Percentiles rank a stretch among this genome's conserved stretches.
These are phyloP conservation scores for Tricholoma sp. DNA, from an alignment of 768 basidiomycete species.

Conservation along the genomic window DNA sequence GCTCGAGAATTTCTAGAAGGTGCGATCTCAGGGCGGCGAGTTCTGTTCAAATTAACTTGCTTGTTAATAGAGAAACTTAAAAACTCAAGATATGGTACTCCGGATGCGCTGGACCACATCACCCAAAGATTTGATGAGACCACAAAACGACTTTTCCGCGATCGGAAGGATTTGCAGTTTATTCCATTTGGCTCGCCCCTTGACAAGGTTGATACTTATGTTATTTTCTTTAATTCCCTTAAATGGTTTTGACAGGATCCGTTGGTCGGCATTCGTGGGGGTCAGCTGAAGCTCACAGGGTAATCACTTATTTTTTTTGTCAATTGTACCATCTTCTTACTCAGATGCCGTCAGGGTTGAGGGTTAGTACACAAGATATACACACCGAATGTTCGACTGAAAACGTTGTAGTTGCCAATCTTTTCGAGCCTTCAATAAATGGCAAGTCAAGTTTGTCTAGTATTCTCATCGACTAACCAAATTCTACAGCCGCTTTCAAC, in stretches of 20 bases:
- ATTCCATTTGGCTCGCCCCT: constrained; percentile 74
- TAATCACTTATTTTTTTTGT: constrained; percentile 22
- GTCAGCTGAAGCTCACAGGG: constrained; percentile 70
- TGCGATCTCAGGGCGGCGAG: constrained; percentile 15
- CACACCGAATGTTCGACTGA: background rate
- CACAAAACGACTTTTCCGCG: constrained; percentile 73
- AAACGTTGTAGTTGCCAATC: constrained; percentile 46
- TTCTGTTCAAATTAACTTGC: background rate
- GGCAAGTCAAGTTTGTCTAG: constrained; percentile 21
- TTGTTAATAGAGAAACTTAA: constrained; percentile 59
- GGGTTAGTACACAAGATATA: constrained; percentile 15
- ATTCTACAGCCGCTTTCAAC: constrained; percentile 48
- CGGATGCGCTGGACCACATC: constrained; percentile 72
- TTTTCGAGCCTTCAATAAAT: constrained; percentile 77
- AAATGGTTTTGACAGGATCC: constrained; percentile 31
- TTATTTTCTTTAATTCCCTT: background rate
- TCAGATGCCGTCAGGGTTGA: constrained; percentile 22
- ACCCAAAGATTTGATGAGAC: constrained; percentile 79
- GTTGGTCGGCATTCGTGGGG: constrained; percentile 63
- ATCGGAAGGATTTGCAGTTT: constrained; percentile 62
- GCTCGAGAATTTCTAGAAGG: constrained; percentile 71
- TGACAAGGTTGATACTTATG: constrained; percentile 42
- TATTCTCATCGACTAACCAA: background rate
- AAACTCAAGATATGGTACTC: constrained; percentile 65
- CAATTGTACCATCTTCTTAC: background rate